phyloP scores from a whole-genome alignment of 1,139 yeast genomes.

The Meyerozyma smithsonii region DNA sequence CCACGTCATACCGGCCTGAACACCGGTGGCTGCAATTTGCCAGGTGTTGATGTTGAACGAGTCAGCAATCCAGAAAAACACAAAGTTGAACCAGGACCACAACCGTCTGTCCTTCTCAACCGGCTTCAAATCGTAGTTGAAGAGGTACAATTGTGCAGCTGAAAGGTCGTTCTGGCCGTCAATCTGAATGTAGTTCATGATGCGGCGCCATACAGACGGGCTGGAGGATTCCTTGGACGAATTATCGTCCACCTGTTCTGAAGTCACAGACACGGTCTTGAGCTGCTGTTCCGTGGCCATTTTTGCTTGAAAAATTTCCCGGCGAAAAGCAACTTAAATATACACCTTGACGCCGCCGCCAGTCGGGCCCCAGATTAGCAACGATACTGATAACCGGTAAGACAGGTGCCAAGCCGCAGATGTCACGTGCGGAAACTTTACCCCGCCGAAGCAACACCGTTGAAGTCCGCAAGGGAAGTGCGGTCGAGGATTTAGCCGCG shows the following conservation, averaged over 20 bases:
- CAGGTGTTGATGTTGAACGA: constrained; percentile 84
- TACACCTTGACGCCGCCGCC: background rate
- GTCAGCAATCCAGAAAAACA: constrained; percentile 82
- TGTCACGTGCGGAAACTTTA: background rate
- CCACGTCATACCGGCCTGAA: constrained; percentile 72
- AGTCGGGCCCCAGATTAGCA: no score
- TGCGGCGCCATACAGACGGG: constrained; percentile 7
- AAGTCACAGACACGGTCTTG: background rate
- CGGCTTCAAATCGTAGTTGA: constrained; percentile 72
- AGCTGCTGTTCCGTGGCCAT: background rate
- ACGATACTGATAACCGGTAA: background rate
- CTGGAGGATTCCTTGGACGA: background rate
- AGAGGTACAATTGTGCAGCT: constrained; percentile 53
- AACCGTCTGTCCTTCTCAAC: constrained; percentile 63
- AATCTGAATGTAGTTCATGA: constrained; percentile 5
- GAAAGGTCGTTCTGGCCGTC: constrained; percentile 29
- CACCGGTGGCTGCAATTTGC: constrained; percentile 86
- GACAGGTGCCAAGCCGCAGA: background rate
- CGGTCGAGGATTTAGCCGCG: background rate
- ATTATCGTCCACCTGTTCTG: constrained; percentile 1
- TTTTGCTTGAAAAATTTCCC: background rate
- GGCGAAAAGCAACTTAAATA: background rate
- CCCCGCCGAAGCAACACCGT: background rate
- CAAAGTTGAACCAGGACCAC: constrained; percentile 80
- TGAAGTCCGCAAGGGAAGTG: background rate